Percentiles rank a stretch among this genome's conserved stretches.
phyloP scores from a whole-genome alignment of 2,329 filamentous ascomycete genomes.

The Colletotrichum musicola region DNA sequence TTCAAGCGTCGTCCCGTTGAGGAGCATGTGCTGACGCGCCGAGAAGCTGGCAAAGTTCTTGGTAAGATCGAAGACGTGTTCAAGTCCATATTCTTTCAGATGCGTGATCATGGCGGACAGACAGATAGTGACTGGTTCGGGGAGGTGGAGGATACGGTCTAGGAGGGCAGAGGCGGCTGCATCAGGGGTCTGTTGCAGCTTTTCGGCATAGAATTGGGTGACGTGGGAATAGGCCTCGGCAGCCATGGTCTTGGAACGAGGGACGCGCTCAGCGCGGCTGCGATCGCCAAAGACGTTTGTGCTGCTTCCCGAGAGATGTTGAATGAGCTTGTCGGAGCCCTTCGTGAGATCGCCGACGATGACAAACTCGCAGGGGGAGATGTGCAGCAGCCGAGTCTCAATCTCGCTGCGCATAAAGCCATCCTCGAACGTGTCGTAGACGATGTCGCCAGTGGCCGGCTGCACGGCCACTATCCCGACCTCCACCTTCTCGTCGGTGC shows the following conservation, averaged over 20 bases:
- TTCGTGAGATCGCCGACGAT: conserved; percentile 92
- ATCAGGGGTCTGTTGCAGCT: conserved; percentile 70
- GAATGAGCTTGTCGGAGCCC: conserved; percentile 91
- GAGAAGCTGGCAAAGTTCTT: conserved; percentile 98
- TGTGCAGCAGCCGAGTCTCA: conserved; percentile 94
- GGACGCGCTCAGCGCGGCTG: conserved; percentile 84
- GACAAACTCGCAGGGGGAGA: conserved; percentile 94
- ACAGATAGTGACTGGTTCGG: conserved; percentile 89
- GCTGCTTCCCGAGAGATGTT: conserved; percentile 88
- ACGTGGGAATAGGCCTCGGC: conserved; percentile 90
- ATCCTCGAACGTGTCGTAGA: conserved; percentile 96
- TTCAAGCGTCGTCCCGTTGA: conserved; percentile 94
- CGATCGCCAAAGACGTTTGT: conserved; percentile 94
- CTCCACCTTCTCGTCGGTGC: conserved; percentile 92
- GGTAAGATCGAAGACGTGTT: conserved; percentile 95
- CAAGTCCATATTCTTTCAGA: conserved; percentile 89
- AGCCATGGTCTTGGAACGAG: conserved; percentile 83
- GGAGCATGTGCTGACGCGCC: conserved; percentile 91
- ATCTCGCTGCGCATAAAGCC: conserved; percentile 98
- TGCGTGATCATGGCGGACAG: conserved; percentile 97
- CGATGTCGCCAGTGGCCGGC: conserved; percentile 93
- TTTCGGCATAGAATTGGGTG: conserved; percentile 91
- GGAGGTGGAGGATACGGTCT: conserved; percentile 86
- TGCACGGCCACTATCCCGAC: conserved; percentile 95
- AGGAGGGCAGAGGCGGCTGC: conserved; percentile 72